Evolutionary conservation across 768 basidiomycete species (phyloP).

Genomic region (Nidula microcarpa): DNA sequence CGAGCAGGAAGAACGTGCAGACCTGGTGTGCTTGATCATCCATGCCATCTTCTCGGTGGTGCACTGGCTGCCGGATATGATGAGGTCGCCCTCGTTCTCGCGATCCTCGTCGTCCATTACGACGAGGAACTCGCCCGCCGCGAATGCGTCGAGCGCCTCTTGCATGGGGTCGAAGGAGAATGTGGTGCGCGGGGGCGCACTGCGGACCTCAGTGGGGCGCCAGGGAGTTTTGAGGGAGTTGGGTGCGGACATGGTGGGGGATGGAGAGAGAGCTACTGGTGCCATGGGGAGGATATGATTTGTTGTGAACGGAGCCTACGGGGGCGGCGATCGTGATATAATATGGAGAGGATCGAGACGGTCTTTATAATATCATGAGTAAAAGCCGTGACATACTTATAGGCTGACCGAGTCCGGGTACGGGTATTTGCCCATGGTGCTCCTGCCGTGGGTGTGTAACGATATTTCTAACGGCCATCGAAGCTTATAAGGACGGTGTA

Average conservation of each 20-base stretch:
- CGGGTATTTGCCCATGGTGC: too few species aligned
- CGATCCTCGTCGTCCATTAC: constrained; percentile 96
- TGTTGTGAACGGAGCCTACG: neutral
- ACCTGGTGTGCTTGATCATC: constrained; percentile 98
- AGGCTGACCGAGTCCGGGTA: too few species aligned
- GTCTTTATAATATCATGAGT: constrained; percentile 13
- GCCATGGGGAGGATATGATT: constrained; percentile 16
- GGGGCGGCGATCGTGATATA: neutral
- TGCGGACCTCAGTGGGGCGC: constrained; percentile 27
- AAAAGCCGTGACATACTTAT: constrained; percentile 17
- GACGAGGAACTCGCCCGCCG: constrained; percentile 84
- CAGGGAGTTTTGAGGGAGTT: constrained; percentile 15
- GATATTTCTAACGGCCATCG: too few species aligned
- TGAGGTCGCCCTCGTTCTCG: constrained; percentile 97
- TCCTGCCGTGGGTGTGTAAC: too few species aligned
- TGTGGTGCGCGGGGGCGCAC: constrained; percentile 23
- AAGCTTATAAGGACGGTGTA: too few species aligned
- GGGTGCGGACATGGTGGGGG: constrained; percentile 8
- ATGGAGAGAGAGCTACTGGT: constrained; percentile 19
- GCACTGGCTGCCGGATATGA: constrained; percentile 79
- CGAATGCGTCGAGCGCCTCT: constrained; percentile 74
- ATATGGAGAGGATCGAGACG: constrained; percentile 1
- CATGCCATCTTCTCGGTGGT: constrained; percentile 99
- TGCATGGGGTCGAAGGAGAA: constrained; percentile 81
- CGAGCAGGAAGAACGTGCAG: constrained; percentile 18